Evolutionary conservation across 495 filamentous ascomycete species (phyloP), one percentile per base, ranked within the genome.

Genomic region (Cercophora newfieldiana): DNA sequence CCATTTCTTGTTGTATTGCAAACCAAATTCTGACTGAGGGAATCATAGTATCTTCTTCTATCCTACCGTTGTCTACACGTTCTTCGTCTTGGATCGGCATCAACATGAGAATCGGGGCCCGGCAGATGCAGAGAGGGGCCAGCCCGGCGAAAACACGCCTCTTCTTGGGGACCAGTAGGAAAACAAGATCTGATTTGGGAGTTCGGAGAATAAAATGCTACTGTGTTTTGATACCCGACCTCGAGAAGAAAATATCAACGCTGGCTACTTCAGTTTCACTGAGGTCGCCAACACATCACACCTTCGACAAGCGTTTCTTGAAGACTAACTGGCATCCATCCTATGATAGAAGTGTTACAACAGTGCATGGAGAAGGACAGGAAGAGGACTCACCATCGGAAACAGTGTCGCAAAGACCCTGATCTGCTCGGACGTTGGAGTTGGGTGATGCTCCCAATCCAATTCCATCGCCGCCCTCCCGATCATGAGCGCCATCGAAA

Each of bases 391-490:
- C 82, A 94, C 93, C 88, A 90, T 88, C 54, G 94, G 94, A 82
- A 97, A 97, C 64, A 97, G 91, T 10, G 91, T 95, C 19, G 93
- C 94, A 80, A 97, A 97, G 55, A 97, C 93, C 81, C 94, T 92
- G 77, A 97, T 97, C 72, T 94, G 87, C 78, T 97, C 94, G 0
- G 91, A 94, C 54, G 78, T 64, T 0, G 85, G 81, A 25, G 94
- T 97, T 14, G 88, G 75, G 68, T 89, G 83, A 77, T 97, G 94
- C 75, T 87, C 84, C 93, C 93, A 97, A 74, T 97, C 89, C 70
- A 97, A 82, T 70, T 87, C 82, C 77, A 96, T 82, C 70, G 90
- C 89, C 21, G 94, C 91, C 82, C 94, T 97, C 55, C 92, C 93
- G 72, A 97, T 88, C 87, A 97, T 91, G 18, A 87, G 86, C 77